Evolutionary conservation across 345 rosid genomes (phyloP).

Genomic region (Rhodamnia rubescens): DNA sequence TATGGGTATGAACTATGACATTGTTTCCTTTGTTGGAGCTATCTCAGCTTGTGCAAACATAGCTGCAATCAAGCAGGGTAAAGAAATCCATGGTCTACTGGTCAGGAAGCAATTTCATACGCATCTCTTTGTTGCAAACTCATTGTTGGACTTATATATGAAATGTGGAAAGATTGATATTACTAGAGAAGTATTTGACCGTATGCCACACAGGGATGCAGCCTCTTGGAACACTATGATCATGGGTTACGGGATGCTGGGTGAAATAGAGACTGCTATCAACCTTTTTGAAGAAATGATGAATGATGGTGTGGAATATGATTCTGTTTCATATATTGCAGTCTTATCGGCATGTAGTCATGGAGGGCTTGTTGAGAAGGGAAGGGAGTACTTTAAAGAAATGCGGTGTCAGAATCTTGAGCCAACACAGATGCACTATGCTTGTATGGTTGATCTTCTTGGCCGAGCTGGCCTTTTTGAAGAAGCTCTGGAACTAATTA

Average conservation of each 20-base stretch:
- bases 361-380: constrained; percentile 32
- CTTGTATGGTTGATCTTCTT: constrained; percentile 46
- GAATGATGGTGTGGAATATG: constrained; percentile 16
- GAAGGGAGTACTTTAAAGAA: constrained; percentile 27
- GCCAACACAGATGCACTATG: constrained; percentile 33
- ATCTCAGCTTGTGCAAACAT: constrained; percentile 50
- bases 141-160: constrained; percentile 35
- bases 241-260: constrained; percentile 36
- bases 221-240: constrained; percentile 47
- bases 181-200: constrained; percentile 24
- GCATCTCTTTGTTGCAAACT: constrained; percentile 39
- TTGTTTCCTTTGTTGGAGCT: constrained; percentile 42
- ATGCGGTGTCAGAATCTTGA: constrained; percentile 18
- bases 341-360: constrained; percentile 43
- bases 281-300: constrained; percentile 33
- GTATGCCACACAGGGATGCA: constrained; percentile 18
- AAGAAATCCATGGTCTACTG: constrained; percentile 35
- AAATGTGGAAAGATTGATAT: constrained; percentile 34
- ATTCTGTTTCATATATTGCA: constrained; percentile 36
- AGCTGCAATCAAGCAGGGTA: constrained; percentile 32
- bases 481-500: constrained; percentile 24
- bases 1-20: constrained; percentile 36
- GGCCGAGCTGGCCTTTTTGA: constrained; percentile 40
- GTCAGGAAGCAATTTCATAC: constrained; percentile 15
- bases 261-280: constrained; percentile 21